Conservation (phyloP, 2,329 filamentous ascomycete species). For the Dactylella cylindrospora region DNA sequence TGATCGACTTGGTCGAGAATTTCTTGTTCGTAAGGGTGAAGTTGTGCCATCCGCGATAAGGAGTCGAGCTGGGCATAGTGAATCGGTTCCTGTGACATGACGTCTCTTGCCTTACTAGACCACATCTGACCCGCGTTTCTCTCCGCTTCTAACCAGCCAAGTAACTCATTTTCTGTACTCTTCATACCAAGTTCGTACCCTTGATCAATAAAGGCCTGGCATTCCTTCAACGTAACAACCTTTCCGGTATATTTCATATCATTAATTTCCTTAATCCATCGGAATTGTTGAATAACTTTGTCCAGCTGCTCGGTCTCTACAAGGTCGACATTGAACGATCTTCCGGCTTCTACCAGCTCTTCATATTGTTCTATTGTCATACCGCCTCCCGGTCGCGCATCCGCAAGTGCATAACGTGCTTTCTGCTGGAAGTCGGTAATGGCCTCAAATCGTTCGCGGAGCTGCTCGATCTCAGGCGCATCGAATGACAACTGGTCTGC, state of each 20-base stretch:
- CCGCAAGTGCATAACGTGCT: constrained; percentile 69
- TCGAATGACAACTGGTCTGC: constrained; percentile 90
- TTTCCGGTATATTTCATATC: constrained; percentile 42
- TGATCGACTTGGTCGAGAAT: constrained; percentile 82
- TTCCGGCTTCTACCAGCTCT: constrained; percentile 85
- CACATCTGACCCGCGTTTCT: constrained; percentile 76
- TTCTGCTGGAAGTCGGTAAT: constrained; percentile 82
- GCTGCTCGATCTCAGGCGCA: constrained; percentile 80
- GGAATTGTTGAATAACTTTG: constrained; percentile 76
- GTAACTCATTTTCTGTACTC: constrained; percentile 69
- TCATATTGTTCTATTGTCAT: constrained; percentile 72
- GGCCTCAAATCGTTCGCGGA: constrained; percentile 80
- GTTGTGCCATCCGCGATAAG: constrained; percentile 74
- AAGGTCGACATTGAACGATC: constrained; percentile 85
- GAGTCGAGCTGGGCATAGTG: constrained; percentile 95
- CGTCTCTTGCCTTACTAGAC: constrained; percentile 88
- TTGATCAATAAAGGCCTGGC: constrained; percentile 74
- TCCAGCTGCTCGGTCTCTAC: constrained; percentile 83
- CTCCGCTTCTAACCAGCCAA: constrained; percentile 74
- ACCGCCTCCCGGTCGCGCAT: constrained; percentile 59
- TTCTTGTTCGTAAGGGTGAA: constrained; percentile 71
- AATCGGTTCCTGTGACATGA: constrained; percentile 86
- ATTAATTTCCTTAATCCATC: constrained; percentile 65
- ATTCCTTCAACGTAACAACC: constrained; percentile 71
- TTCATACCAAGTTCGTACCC: constrained; percentile 73